Conservation (phyloP, 352 stramenopile species). For the Pythium aristosporum region DNA sequence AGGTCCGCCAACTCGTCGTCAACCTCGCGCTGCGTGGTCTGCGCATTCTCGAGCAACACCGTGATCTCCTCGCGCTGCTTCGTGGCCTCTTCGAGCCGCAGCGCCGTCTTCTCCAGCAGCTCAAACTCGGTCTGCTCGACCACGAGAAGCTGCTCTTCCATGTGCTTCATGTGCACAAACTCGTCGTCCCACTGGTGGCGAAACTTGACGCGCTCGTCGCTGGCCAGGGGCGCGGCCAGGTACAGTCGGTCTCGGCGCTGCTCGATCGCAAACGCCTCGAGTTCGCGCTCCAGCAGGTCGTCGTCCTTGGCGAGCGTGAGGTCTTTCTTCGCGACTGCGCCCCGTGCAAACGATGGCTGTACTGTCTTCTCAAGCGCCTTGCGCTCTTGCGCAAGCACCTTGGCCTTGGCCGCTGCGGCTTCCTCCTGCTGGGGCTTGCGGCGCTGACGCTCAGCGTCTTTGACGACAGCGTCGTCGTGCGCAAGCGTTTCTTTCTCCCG, state of each 20-base stretch:
- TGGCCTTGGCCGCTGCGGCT: constrained; percentile 46
- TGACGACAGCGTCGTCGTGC: constrained; percentile 46
- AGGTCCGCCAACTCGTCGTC: constrained; percentile 34
- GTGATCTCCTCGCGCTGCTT: constrained; percentile 36
- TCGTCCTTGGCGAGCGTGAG: constrained; percentile 55
- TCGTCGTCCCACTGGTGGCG: constrained; percentile 49
- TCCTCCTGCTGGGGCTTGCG: constrained; percentile 46
- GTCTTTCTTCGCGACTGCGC: constrained; percentile 58
- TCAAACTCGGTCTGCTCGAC: constrained; percentile 67
- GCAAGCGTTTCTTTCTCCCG: constrained; percentile 49
- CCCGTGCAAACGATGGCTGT: constrained; percentile 38
- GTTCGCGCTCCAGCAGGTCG: constrained; percentile 49
- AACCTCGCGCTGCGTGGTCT: constrained; percentile 28
- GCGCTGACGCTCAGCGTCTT: constrained; percentile 44
- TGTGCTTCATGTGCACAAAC: constrained; percentile 60
- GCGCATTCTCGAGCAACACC: constrained; percentile 36
- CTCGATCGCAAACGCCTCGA: constrained; percentile 43
- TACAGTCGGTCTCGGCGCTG: constrained; percentile 53
- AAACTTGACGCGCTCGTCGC: constrained; percentile 38
- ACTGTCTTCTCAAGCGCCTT: constrained; percentile 35
- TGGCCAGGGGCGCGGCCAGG: constrained; percentile 39
- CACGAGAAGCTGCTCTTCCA: constrained; percentile 46
- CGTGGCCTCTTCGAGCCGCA: constrained; percentile 50
- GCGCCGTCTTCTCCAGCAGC: constrained; percentile 61
- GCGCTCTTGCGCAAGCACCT: constrained; percentile 37